phyloP scores from a whole-genome alignment of 768 basidiomycete species.

The Trametes villosa region DNA sequence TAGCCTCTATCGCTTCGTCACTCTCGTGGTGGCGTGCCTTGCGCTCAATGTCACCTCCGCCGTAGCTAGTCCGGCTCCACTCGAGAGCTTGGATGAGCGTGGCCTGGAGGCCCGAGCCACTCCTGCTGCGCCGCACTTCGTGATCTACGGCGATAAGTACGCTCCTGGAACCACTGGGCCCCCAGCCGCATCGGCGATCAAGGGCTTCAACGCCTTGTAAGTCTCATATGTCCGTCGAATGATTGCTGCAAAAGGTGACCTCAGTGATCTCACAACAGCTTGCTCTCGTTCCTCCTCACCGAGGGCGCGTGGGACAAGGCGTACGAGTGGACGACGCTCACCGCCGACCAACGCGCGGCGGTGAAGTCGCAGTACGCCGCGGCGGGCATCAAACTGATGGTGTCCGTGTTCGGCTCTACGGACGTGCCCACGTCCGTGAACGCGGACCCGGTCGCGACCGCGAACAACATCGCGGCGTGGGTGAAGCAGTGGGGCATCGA shows the following conservation, averaged over 20 bases:
- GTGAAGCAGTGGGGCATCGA: constrained; percentile 52
- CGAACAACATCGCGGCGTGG: constrained; percentile 49
- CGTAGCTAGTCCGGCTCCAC: neutral
- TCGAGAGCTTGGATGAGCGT: constrained; percentile 9
- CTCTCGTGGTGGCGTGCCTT: constrained; percentile 13
- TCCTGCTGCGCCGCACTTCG: constrained; percentile 43
- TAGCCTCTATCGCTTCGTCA: constrained; percentile 13
- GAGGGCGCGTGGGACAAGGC: constrained; percentile 51
- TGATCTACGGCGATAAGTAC: constrained; percentile 44
- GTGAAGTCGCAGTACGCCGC: constrained; percentile 53
- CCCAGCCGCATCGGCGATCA: constrained; percentile 38
- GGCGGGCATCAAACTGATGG: constrained; percentile 62
- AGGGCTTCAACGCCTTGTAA: constrained; percentile 44
- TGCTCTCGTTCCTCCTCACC: constrained; percentile 47
- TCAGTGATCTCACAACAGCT: too few relatives aligned
- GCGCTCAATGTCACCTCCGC: constrained; percentile 3
- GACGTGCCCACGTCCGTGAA: constrained; percentile 49
- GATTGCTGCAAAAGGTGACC: neutral
- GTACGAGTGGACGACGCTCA: constrained; percentile 47
- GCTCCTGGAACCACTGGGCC: constrained; percentile 45
- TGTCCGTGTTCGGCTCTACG: constrained; percentile 55
- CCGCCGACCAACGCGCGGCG: constrained; percentile 42
- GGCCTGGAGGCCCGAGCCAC: constrained; percentile 19
- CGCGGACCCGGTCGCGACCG: constrained; percentile 44
- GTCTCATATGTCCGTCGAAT: neutral